phyloP scores from a whole-genome alignment of 2,329 filamentous ascomycete species.

The Salinomyces thailandicus region DNA sequence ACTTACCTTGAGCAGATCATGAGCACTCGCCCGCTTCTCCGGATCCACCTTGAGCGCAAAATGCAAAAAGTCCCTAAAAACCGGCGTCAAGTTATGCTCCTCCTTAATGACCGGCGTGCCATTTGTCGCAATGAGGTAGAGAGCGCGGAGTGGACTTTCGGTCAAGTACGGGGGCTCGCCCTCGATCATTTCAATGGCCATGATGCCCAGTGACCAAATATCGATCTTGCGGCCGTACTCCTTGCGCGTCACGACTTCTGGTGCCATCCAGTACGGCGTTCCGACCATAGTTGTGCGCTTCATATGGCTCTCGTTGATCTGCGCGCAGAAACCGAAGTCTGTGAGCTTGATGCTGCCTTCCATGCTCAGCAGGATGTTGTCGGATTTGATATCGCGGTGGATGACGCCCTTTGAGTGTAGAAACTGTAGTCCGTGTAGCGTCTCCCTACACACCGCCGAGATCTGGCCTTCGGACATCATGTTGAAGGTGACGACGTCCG shows the following conservation, averaged over 20 bases:
- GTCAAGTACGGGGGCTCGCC: conserved; percentile 95
- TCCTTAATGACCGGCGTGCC: conserved; percentile 94
- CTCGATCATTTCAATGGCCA: conserved; percentile 99
- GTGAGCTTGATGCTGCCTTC: conserved; percentile 97
- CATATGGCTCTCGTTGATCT: conserved; percentile 93
- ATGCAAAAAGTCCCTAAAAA: conserved; percentile 85
- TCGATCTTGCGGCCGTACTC: conserved; percentile 98
- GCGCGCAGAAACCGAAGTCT: conserved; percentile 97
- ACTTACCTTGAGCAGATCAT: conserved; percentile 83
- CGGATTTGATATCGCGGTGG: conserved; percentile 96
- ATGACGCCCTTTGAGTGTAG: conserved; percentile 97
- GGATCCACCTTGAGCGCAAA: conserved; percentile 94
- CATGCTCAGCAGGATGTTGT: conserved; percentile 88
- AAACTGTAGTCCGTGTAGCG: conserved; percentile 82
- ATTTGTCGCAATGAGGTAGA: conserved; percentile 95
- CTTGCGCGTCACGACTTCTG: conserved; percentile 92
- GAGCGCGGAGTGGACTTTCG: conserved; percentile 80
- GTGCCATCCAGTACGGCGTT: conserved; percentile 99
- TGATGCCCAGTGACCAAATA: conserved; percentile 97
- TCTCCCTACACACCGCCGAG: conserved; percentile 89
- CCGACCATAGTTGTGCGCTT: conserved; percentile 99
- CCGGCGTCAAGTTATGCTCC: conserved; percentile 65
- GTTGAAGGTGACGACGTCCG: conserved; percentile 97
- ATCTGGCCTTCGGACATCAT: conserved; percentile 99
- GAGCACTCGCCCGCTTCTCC: conserved; percentile 89